A percentile compares a stretch with the other conserved stretches of the same genome.
These are phyloP conservation scores for Medicago arabica DNA, from an alignment of 306 rosid species.

Conservation along the genomic window DNA sequence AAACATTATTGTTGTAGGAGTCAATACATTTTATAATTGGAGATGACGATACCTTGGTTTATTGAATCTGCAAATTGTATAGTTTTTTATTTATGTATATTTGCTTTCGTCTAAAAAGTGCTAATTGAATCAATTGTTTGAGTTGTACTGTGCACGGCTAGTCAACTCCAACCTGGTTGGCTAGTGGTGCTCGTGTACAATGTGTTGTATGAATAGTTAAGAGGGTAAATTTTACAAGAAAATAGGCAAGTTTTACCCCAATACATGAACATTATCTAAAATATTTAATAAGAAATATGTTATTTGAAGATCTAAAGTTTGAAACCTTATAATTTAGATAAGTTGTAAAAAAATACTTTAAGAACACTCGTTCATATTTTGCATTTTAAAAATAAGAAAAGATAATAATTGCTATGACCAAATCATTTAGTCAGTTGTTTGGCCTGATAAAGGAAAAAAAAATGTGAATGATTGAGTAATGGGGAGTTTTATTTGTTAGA, in stretches of 20 bases:
- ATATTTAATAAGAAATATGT: too few species aligned
- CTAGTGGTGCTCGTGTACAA: neutral
- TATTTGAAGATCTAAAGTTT: too few species aligned
- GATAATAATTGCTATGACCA: neutral
- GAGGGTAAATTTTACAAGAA: neutral
- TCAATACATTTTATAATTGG: constrained; percentile 13
- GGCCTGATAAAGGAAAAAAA: constrained; percentile 4
- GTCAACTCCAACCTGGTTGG: constrained; percentile 28
- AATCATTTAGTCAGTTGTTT: constrained; percentile 29
- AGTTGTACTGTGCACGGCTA: constrained; percentile 4
- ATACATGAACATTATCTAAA: too few species aligned
- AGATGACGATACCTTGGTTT: constrained; percentile 5
- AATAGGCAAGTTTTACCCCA: neutral
- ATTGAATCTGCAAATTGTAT: neutral
- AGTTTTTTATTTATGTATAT: neutral
- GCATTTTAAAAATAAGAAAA: neutral
- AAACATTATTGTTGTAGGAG: neutral
- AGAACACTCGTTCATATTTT: too few species aligned
- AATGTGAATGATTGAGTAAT: constrained; percentile 29
- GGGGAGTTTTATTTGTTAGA: constrained; percentile 26
- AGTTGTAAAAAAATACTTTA: too few species aligned
- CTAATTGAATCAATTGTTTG: constrained; percentile 8
- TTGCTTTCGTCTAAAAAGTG: constrained; percentile 2
- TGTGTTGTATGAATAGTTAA: neutral
- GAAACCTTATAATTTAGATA: too few species aligned